Conservation (phyloP, 768 basidiomycete species). For the Calocera viscosa region DNA sequence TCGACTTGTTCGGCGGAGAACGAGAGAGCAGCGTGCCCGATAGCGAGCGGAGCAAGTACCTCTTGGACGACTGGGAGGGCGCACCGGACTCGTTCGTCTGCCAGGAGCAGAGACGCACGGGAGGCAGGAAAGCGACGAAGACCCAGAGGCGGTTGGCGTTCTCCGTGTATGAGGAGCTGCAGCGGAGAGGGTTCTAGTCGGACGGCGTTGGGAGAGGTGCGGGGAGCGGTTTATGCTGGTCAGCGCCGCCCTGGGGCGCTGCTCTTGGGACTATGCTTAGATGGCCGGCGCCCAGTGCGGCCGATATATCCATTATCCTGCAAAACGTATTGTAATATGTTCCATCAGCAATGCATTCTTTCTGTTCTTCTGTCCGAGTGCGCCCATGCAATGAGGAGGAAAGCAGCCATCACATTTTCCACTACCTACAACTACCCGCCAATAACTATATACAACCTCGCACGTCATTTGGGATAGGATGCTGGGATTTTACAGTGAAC, state of each 20-base stretch:
- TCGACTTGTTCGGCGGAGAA: constrained; percentile 70
- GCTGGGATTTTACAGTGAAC: constrained; percentile 6
- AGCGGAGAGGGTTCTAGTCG: constrained; percentile 5
- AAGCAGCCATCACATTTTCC: background rate
- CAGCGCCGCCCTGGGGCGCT: background rate
- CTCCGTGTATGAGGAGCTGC: constrained; percentile 64
- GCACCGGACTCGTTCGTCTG: constrained; percentile 97
- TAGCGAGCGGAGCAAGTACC: constrained; percentile 49
- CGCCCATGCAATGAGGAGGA: background rate
- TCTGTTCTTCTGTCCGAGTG: background rate
- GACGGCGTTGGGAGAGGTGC: no score
- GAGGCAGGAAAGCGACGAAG: constrained; percentile 79
- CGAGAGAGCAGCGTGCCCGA: constrained; percentile 29
- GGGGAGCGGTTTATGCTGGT: background rate
- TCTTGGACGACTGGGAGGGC: constrained; percentile 88
- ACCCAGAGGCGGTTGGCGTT: constrained; percentile 75
- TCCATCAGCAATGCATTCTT: background rate
- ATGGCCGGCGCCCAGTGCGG: background rate
- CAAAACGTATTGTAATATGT: constrained; percentile 7
- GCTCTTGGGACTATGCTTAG: background rate
- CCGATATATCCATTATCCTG: constrained; percentile 1
- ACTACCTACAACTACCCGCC: background rate
- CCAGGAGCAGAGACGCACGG: constrained; percentile 88
- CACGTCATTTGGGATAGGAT: constrained; percentile 4
- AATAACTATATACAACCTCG: constrained; percentile 5